Base-by-base conservation (phyloP, 2,329 filamentous ascomycete genomes). In the Claviceps sp. region DNA sequence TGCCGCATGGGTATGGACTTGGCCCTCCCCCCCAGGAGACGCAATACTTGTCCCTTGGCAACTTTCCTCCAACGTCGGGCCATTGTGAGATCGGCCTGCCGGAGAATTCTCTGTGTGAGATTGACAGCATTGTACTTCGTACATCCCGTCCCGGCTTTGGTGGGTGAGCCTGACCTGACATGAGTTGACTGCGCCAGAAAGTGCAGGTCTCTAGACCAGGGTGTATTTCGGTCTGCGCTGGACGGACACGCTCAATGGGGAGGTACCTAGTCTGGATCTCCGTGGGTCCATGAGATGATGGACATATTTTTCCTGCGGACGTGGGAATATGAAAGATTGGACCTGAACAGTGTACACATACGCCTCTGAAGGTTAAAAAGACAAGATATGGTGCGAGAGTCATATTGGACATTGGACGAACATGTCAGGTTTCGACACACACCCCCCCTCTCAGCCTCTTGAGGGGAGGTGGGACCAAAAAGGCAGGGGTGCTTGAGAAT, bases 51-150 rank as follows among this genome's bases (percentile, higher is more conserved):
- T 24, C 49, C 49, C 49, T 39, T 39, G 49, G 10, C 49, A 45
- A 45, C 30, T 19, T 50, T 34, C 19, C 30, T 50, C 26, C 50
- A 41, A 34, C 42, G 47, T 11, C 17, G 48, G 51, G n/a, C 16
- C 37, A 53, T 47, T 53, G 4, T 37, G 44, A 48, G 24, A 50
- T 46, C 22, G 48, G 34, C 45, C 46, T 41, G 45, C 30, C 45
- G 48, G 48, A 54, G 48, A 50, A 58, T 51, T 22, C 59, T 56
- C 58, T 56, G 51, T 57, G 52, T 47, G 24, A 53, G 52, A 47
- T 50, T 47, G 45, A 42, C 37, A 45, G 22, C 52, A 47, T 54
- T 44, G 34, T 39, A 48, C 48, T 51, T 47, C 48, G n/a, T 43
- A 48, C 48, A 54, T 54, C 40, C 52, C 37, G 50, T 51, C 40